Evolutionary conservation across 2,329 filamentous ascomycete species (phyloP).

Genomic region (Paraphoma chrysanthemicola): DNA sequence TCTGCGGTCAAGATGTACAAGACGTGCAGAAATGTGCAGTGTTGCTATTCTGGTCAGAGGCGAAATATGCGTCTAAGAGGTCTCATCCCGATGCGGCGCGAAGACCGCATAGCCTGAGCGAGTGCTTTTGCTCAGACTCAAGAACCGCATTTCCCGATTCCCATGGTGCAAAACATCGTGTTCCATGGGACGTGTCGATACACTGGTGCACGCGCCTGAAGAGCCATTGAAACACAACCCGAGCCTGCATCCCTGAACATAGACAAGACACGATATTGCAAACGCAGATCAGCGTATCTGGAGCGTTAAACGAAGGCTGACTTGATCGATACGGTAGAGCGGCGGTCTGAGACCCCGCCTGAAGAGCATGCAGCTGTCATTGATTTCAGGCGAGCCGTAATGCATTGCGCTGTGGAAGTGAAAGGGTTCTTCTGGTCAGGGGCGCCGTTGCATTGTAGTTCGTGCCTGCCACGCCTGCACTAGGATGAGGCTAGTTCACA

Average conservation of each 20-base stretch:
- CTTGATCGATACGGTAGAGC: no score
- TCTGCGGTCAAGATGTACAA: conserved; percentile 5
- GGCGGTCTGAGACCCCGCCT: neutral
- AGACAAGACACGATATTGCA: neutral
- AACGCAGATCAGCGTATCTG: neutral
- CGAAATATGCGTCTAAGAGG: neutral
- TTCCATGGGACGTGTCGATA: neutral
- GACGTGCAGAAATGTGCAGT: conserved; percentile 11
- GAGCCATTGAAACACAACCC: conserved; percentile 1
- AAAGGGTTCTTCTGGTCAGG: neutral
- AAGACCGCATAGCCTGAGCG: conserved; percentile 4
- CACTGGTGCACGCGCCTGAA: neutral
- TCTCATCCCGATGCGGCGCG: conserved; percentile 2
- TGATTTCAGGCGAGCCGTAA: neutral
- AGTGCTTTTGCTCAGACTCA: neutral
- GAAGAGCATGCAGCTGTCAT: neutral
- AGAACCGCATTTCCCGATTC: conserved; percentile 15
- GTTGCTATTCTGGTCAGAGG: conserved; percentile 14
- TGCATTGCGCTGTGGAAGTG: neutral
- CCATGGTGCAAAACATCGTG: conserved; percentile 7
- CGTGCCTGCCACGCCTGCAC: neutral
- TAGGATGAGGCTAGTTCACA: neutral
- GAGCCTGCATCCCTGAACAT: neutral
- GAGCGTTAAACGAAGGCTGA: neutral
- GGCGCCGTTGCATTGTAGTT: neutral